Percentiles rank a stretch among this genome's conserved stretches.
Evolutionary conservation across 257 asterid genomes (phyloP).

Genomic region (Petrea volubilis): DNA sequence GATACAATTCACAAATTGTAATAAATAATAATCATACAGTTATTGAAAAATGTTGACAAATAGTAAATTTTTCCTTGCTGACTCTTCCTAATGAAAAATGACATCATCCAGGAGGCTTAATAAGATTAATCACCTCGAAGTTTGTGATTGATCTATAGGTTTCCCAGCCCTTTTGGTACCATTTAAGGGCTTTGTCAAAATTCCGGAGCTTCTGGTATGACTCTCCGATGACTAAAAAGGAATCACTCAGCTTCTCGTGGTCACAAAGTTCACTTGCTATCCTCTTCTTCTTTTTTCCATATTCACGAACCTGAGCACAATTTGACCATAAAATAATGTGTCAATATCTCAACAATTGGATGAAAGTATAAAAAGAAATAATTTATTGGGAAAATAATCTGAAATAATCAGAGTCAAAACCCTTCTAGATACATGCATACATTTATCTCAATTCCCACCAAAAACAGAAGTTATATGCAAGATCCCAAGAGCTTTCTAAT

Average conservation of each 20-base stretch:
- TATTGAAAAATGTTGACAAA: conserved; percentile 2
- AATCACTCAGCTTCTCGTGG: conserved; percentile 82
- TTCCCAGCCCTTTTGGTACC: conserved; percentile 84
- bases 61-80: not conserved
- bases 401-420: not conserved
- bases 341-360: conserved; percentile 22
- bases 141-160: conserved; percentile 65
- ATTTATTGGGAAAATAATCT: conserved; percentile 1
- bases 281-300: conserved; percentile 72
- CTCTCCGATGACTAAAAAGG: conserved; percentile 82
- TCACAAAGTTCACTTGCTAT: conserved; percentile 73
- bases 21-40: not conserved
- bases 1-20: not conserved
- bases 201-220: conserved; percentile 75
- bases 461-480: conserved; percentile 8
- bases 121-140: conserved; percentile 70
- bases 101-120: not conserved
- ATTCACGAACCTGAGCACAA: conserved; percentile 59
- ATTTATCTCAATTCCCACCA: conserved; percentile 4
- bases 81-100: conserved; percentile 21
- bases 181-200: conserved; percentile 67
- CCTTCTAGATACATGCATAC: conserved; percentile 6
- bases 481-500: conserved; percentile 17
- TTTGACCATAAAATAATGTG: conserved; percentile 27
- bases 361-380: conserved; percentile 7